Percentiles rank a stretch among this genome's conserved stretches.
Evolutionary conservation across 2,329 filamentous ascomycete species (phyloP).

Genomic region (Ustilaginoidea virens): DNA sequence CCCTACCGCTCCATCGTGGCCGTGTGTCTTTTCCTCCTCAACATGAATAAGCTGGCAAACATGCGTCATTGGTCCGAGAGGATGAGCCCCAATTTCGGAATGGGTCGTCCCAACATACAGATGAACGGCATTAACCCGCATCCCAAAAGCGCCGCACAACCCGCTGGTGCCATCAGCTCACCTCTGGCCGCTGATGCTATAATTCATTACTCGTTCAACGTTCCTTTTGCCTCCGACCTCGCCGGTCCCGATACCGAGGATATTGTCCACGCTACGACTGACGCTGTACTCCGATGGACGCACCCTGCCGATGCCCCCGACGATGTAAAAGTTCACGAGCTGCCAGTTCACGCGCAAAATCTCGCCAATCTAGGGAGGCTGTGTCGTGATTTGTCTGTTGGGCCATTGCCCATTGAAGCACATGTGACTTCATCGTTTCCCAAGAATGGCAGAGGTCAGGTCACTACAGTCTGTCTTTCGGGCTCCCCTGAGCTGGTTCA

Average conservation of each 20-base stretch:
- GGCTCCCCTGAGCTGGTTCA: constrained; percentile 78
- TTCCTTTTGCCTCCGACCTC: constrained; percentile 87
- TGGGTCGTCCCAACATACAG: constrained; percentile 43
- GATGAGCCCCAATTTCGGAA: constrained; percentile 53
- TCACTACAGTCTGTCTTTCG: constrained; percentile 82
- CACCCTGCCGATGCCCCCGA: constrained; percentile 79
- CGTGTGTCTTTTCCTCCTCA: constrained; percentile 16
- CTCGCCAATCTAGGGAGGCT: constrained; percentile 63
- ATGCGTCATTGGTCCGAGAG: constrained; percentile 59
- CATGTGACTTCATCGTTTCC: constrained; percentile 71
- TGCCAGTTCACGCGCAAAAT: constrained; percentile 85
- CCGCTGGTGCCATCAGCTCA: constrained; percentile 44
- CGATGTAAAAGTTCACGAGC: constrained; percentile 68
- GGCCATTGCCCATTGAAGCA: constrained; percentile 59
- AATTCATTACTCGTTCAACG: constrained; percentile 92
- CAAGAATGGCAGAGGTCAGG: constrained; percentile 50
- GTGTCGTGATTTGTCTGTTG: constrained; percentile 68
- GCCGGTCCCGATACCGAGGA: constrained; percentile 87
- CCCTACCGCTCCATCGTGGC: neutral
- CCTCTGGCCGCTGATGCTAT: constrained; percentile 58
- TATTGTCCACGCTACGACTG: constrained; percentile 79
- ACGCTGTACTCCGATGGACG: constrained; percentile 83
- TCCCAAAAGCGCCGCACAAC: constrained; percentile 36
- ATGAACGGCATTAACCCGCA: constrained; percentile 40
- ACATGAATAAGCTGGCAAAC: constrained; percentile 56